Evolutionary conservation across 225 moss, liverwort and hornwort species (phyloP).

Genomic region (Marchantia polymorpha): DNA sequence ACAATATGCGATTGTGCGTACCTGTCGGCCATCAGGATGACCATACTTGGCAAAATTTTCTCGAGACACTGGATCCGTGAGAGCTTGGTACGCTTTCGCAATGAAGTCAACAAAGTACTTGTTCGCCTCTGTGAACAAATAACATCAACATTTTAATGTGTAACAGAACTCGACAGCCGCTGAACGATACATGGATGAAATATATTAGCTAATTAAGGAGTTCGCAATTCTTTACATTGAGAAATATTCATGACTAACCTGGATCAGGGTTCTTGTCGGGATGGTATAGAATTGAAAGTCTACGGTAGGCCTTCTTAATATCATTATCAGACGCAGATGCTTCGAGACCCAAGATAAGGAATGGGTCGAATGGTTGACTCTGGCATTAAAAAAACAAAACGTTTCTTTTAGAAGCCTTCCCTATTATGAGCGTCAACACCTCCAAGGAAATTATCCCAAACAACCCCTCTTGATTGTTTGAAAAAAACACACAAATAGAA

Average conservation of each 20-base stretch:
- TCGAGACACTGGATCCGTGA: conserved; percentile 73
- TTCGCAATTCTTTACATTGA: neutral
- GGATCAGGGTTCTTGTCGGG: conserved; percentile 98
- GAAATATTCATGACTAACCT: conserved; percentile 35
- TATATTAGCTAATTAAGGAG: neutral
- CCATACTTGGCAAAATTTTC: conserved; percentile 94
- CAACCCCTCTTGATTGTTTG: too few relatives aligned
- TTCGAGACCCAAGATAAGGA: conserved; percentile 77
- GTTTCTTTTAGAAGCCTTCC: neutral
- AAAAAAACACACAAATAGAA: too few relatives aligned
- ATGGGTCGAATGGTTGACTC: conserved; percentile 87
- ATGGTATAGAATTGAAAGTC: conserved; percentile 73
- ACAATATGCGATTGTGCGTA: conserved; percentile 21
- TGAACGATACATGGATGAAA: neutral
- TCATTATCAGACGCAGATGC: conserved; percentile 69
- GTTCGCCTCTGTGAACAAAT: conserved; percentile 59
- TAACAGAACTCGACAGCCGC: neutral
- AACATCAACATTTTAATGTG: neutral
- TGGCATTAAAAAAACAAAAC: conserved; percentile 23
- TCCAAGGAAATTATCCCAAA: neutral
- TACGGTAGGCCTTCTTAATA: conserved; percentile 92
- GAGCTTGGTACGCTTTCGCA: conserved; percentile 93
- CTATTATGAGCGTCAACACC: neutral
- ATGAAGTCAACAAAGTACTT: conserved; percentile 89
- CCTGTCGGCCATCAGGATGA: conserved; percentile 96